Evolutionary conservation across 208 protist genomes (phyloP).

Genomic region (Leptomonas pyrrhocoris): DNA sequence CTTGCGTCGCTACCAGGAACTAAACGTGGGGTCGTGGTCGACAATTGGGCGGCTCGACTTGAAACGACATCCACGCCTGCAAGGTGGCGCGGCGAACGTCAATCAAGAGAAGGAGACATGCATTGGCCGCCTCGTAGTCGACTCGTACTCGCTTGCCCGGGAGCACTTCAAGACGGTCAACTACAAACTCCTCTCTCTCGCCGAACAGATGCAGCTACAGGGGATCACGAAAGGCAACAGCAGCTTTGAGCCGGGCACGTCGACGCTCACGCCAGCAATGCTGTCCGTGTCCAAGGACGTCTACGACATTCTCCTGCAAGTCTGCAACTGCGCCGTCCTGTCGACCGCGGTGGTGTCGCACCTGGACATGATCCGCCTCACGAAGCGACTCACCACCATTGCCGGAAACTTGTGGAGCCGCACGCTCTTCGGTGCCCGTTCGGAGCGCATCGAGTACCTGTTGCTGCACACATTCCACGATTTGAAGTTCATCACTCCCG

Average conservation of each 20-base stretch:
- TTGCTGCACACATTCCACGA: constrained; percentile 97
- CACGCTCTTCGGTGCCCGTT: constrained; percentile 93
- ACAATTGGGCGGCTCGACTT: constrained; percentile 89
- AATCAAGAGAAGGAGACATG: constrained; percentile 87
- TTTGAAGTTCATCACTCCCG: constrained; percentile 95
- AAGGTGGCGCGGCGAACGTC: constrained; percentile 18
- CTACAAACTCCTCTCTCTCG: constrained; percentile 88
- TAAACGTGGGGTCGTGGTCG: constrained; percentile 92
- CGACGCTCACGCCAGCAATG: constrained; percentile 50
- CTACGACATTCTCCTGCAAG: constrained; percentile 70
- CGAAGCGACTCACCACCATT: constrained; percentile 96
- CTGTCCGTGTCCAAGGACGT: constrained; percentile 50
- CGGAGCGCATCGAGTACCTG: constrained; percentile 99
- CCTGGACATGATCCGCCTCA: constrained; percentile 97
- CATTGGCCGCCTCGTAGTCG: constrained; percentile 94
- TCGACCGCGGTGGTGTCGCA: constrained; percentile 89
- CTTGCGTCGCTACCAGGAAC: constrained; percentile 93
- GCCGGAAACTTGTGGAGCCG: constrained; percentile 97
- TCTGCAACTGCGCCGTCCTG: constrained; percentile 82
- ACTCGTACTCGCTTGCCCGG: constrained; percentile 93
- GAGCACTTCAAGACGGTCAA: constrained; percentile 93
- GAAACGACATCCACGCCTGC: constrained; percentile 72
- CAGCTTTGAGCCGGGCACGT: constrained; percentile 67
- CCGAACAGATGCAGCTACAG: constrained; percentile 69
- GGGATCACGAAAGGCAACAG: constrained; percentile 64